A percentile compares a stretch with the other conserved stretches of the same genome.
Conservation (phyloP, 257 asterid genomes). For the Solanum pinnatisectum region DNA sequence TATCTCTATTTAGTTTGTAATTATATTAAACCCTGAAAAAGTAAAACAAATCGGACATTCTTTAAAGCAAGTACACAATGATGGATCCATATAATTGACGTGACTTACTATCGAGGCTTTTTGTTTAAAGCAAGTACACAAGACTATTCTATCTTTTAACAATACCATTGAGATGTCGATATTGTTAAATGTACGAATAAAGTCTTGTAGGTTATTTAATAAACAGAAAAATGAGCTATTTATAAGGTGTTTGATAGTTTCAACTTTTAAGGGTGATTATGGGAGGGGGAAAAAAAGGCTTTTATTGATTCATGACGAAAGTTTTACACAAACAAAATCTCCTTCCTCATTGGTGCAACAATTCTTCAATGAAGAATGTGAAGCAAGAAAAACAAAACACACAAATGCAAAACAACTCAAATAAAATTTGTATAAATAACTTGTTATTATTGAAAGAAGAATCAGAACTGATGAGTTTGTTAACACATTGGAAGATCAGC, state of each 20-base stretch:
- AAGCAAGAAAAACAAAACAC: not conserved
- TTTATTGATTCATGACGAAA: not conserved
- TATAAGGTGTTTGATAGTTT: not conserved
- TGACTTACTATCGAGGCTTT: not conserved
- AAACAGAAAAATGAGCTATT: too few relatives aligned
- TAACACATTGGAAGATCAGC: constrained; percentile 67
- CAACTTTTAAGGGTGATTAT: not conserved
- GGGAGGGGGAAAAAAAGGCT: not conserved
- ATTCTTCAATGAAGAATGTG: not conserved
- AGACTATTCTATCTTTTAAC: not conserved
- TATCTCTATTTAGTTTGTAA: too few relatives aligned
- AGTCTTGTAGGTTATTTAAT: not conserved
- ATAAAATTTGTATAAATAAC: not conserved
- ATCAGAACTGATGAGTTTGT: not conserved
- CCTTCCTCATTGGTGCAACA: not conserved
- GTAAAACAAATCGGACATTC: not conserved
- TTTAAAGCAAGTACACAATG: not conserved
- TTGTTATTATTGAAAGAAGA: not conserved
- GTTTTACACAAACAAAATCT: not conserved
- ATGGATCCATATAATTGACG: not conserved
- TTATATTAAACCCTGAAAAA: too few relatives aligned
- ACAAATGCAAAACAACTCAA: not conserved
- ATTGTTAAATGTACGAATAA: not conserved
- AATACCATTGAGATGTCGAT: not conserved
- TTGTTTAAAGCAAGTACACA: not conserved